A percentile compares a stretch with the other conserved stretches of the same genome.
These are phyloP conservation scores for Viola odorata DNA, from an alignment of 345 rosid genomes.

Conservation along the genomic window DNA sequence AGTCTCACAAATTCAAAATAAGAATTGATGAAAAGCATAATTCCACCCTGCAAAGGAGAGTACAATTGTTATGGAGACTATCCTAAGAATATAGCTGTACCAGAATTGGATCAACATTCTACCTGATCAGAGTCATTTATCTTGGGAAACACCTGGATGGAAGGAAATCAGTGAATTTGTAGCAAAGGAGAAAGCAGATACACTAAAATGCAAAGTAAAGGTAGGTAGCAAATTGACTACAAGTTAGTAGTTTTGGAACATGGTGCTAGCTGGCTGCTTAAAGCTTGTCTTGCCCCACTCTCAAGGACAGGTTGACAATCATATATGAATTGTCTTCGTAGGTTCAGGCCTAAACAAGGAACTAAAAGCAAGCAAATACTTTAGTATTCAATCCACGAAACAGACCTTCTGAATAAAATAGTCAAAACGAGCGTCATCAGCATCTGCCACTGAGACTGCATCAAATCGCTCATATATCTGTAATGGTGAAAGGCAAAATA, in stretches of 20 bases:
- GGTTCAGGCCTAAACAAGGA: no score
- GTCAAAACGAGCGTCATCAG: slow-evolving; percentile 74
- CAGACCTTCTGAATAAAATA: slow-evolving; percentile 72
- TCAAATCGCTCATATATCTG: slow-evolving; percentile 84
- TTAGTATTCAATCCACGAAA: background rate
- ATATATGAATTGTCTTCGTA: no score
- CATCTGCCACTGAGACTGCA: slow-evolving; percentile 46
- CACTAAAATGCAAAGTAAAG: no score
- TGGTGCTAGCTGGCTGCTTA: no score
- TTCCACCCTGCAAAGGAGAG: slow-evolving; percentile 54
- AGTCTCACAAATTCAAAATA: slow-evolving; percentile 81
- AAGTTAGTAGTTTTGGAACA: no score
- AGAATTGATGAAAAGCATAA: slow-evolving; percentile 76
- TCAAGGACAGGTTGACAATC: no score
- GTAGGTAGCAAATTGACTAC: no score
- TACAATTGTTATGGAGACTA: background rate
- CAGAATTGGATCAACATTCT: slow-evolving; percentile 8
- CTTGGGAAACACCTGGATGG: slow-evolving; percentile 83
- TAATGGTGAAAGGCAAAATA: slow-evolving; percentile 15
- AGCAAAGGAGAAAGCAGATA: slow-evolving; percentile 2
- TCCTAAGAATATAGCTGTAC: background rate
- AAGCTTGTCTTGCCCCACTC: no score
- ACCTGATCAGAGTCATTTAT: slow-evolving; percentile 86
- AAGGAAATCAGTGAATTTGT: slow-evolving; percentile 18
- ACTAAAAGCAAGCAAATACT: no score